A percentile compares a stretch with the other conserved stretches of the same genome.
Evolutionary conservation across 345 rosid species (phyloP).

Genomic region (Turritis glabra): DNA sequence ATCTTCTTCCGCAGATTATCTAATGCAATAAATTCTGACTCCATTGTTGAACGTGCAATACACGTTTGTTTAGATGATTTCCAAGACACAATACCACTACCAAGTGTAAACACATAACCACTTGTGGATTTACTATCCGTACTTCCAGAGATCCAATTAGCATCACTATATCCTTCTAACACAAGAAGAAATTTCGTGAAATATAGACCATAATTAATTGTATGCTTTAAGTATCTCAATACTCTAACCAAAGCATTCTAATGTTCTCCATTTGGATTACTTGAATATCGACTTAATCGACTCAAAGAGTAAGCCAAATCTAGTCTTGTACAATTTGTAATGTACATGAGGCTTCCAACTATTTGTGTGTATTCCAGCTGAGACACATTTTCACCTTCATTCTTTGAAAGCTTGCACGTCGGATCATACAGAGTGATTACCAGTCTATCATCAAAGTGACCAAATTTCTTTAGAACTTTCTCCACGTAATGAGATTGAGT

Average conservation of each 20-base stretch:
- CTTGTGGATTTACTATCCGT: background rate
- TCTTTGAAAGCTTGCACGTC: too few species aligned
- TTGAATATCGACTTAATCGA: conserved; percentile 4
- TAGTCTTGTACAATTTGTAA: background rate
- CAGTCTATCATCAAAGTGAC: too few species aligned
- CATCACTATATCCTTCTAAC: conserved; percentile 13
- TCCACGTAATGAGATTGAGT: conserved; percentile 2
- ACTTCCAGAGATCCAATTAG: background rate
- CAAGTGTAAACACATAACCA: background rate
- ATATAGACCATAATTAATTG: background rate
- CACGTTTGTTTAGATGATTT: background rate
- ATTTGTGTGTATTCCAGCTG: too few species aligned
- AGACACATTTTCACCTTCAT: too few species aligned
- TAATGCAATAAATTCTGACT: background rate
- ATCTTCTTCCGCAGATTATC: too few species aligned
- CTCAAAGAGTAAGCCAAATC: too few species aligned
- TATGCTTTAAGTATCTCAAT: conserved; percentile 3
- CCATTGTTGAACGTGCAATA: background rate
- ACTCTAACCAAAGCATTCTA: background rate
- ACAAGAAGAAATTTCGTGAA: background rate
- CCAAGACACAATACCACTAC: background rate
- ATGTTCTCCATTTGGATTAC: background rate
- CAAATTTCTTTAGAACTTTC: background rate
- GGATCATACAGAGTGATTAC: too few species aligned
- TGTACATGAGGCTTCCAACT: background rate